Base-by-base conservation (phyloP, 495 filamentous ascomycete species). In the Stereocaulon alpinum region DNA sequence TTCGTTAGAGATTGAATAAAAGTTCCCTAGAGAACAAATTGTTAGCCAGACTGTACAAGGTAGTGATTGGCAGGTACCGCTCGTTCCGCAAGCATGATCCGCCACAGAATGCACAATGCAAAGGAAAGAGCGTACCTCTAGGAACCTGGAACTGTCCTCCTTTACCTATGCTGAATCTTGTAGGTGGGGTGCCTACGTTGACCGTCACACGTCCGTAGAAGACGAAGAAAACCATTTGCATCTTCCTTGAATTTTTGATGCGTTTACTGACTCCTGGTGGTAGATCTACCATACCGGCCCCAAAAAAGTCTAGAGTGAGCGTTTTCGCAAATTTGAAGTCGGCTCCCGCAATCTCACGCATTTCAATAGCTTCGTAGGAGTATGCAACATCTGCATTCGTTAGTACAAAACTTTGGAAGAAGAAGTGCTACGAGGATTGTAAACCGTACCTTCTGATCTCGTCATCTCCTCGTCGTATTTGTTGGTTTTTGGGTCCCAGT, bases 191-290 rank as follows among this genome's bases (percentile, higher is more conserved):
- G 61, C 87, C 86, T 14, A 97, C 81, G 50, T 82, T 84, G 27
- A 88, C 88, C 63, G 76, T 69, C 40, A 95, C 89, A 51, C 83
- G 79, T 7, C 93, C 93, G 22, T 76, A 70, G 59, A 86, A 82
- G 34, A 98, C 86, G 69, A 93, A 96, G 68, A 98, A 96, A 0
- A 86, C 85, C 85, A 97, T 88, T 63, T 95, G 90, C 86, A 95
- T 95, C 71, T 86, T 89, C 55, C 92, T 80, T 5, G 86, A 84
- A 66, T 95, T 96, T 76, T 97, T 98, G 18, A 82, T 79, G 62
- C 85, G 80, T 78, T 98, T 98, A 51, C 84, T 77, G 18, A 84
- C 84, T 4, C 86, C 85, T 2, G 88, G 84, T 6, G 89, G 88
- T 18, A 98, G 72, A 51, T 96, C 91, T 34, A 98, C 86, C 56